Evolutionary conservation across 306 rosid genomes (phyloP).

Genomic region (Cucumis melo): DNA sequence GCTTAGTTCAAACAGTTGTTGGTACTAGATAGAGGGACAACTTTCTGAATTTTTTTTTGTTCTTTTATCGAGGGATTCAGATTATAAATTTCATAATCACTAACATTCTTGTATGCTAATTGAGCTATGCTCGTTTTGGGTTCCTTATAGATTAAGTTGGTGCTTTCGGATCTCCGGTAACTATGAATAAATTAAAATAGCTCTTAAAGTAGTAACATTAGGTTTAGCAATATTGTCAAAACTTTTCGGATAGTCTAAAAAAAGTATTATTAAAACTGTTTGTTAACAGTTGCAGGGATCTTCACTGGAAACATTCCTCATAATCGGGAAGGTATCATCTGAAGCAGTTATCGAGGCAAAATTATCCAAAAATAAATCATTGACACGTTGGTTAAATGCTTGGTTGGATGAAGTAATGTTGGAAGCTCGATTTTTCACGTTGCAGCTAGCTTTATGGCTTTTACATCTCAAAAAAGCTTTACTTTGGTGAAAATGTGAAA

Average conservation of each 20-base stretch:
- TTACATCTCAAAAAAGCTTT: constrained; percentile 41
- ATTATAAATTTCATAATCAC: too few relatives aligned
- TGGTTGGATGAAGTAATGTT: constrained; percentile 42
- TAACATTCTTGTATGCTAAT: too few relatives aligned
- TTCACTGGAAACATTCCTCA: constrained; percentile 63
- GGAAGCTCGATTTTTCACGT: constrained; percentile 56
- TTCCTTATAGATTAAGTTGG: too few relatives aligned
- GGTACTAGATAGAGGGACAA: neutral
- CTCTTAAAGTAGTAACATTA: neutral
- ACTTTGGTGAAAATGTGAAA: constrained; percentile 21
- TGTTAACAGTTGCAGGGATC: constrained; percentile 70
- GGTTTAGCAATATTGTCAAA: neutral
- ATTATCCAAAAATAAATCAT: constrained; percentile 40
- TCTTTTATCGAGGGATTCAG: neutral
- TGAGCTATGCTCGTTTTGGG: too few relatives aligned
- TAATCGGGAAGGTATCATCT: constrained; percentile 80
- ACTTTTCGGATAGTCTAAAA: neutral
- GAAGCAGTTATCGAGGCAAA: constrained; percentile 75
- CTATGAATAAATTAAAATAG: neutral
- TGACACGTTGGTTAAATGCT: constrained; percentile 33
- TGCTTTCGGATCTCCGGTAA: neutral
- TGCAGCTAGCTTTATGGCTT: constrained; percentile 71
- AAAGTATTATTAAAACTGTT: constrained; percentile 1
- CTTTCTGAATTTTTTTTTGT: neutral
- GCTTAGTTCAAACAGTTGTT: neutral